These are phyloP conservation scores for Geotrichum siamense DNA, from an alignment of 1,139 yeast species.

Conservation along the genomic window DNA sequence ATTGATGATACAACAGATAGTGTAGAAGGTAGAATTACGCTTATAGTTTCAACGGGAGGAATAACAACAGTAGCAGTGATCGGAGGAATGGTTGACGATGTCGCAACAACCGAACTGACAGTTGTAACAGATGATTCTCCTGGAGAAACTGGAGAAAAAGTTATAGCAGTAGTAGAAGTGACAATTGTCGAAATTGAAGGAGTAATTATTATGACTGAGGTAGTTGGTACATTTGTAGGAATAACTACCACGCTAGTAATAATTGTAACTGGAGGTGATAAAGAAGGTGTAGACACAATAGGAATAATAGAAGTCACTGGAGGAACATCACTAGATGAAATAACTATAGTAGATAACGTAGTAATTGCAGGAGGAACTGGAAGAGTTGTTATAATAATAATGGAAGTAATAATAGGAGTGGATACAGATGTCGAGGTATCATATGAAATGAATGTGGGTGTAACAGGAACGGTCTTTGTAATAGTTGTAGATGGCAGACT, in stretches of 20 bases:
- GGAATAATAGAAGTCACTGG: neutral
- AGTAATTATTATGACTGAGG: neutral
- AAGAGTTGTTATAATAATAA: neutral
- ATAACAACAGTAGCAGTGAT: neutral
- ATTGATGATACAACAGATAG: too few species aligned
- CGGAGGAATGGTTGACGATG: neutral
- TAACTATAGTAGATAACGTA: neutral
- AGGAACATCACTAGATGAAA: neutral
- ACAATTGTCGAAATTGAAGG: neutral
- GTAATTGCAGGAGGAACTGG: neutral
- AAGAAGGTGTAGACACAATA: neutral
- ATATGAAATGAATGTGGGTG: neutral
- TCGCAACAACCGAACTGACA: neutral
- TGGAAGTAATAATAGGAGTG: neutral
- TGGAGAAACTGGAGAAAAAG: neutral
- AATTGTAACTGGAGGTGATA: neutral
- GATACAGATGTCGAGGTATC: neutral
- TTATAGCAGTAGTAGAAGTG: neutral
- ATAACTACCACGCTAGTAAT: constrained; percentile 1
- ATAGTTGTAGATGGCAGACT: neutral
- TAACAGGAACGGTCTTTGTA: neutral
- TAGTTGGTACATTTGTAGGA: neutral
- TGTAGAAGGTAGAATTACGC: too few species aligned
- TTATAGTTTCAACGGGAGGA: neutral
- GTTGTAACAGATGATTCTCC: neutral